Evolutionary conservation across 192 early-diverging fungal species (phyloP), one percentile per base, ranked within the genome.

Genomic region (Coemansia sp.): DNA sequence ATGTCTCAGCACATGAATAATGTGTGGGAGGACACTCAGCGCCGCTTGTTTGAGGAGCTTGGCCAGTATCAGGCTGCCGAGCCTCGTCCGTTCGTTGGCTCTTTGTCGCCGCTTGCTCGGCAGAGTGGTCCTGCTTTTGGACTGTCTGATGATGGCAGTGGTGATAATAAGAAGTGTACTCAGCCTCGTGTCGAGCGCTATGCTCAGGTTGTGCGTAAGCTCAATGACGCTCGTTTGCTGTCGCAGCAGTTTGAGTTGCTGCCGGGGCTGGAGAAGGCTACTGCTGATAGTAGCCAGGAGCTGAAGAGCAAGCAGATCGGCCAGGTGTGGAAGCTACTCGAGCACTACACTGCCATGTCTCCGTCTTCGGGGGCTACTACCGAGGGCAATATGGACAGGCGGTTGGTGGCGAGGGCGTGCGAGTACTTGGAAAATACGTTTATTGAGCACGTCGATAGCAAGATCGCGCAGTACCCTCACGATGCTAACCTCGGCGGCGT

Each of bases 41-140:
- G 87, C 33, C 80, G 87, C 7, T 85, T 96, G 55, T 93, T 95
- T 76, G 91, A 93, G 74, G 93, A 97, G 70, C 79, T 97, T 7
- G 94, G 93, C 36, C 90, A 93, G 71, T 79, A 85, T 67, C 81
- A 86, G 47, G 73, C 66, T 15, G 49, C 24, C 13, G 67, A 61
- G 3, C 13, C 60, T 20, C 63, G 31, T 20, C 39, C 33, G 34
- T 61, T 38, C 34, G 4, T 33, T 11, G 39, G 22, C 2, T 24
- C 33, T 1, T 8, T 64, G 33, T 24, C 50, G 29, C 15, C 39
- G 33, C 2, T 20, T 6, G 44, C 16, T n/a, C 5, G 24, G 34
- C 49, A 36, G 10, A 16, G 33, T 20, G 57, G 20, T 9, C 20
- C 27, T 11, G 46, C 62, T 5, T 80, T 80, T 72, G 73, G 69